phyloP scores from a whole-genome alignment of 2,329 filamentous ascomycete species.

The Myriangium duriaei region DNA sequence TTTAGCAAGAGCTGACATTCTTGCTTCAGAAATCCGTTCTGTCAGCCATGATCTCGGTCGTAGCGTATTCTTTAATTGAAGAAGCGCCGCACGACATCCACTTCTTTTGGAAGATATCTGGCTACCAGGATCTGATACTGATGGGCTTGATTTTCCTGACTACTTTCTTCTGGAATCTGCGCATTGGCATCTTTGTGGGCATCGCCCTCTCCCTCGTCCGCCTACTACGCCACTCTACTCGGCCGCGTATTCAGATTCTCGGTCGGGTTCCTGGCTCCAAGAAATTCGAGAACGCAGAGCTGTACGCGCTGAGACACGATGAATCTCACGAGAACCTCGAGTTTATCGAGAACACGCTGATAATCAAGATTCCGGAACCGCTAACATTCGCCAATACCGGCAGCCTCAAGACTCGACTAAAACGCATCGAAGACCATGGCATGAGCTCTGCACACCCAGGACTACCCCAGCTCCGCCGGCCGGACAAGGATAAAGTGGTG shows the following conservation, averaged over 20 bases:
- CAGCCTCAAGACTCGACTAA: conserved; percentile 62
- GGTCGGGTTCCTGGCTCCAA: conserved; percentile 71
- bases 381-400: conserved; percentile 96
- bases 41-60: conserved; percentile 86
- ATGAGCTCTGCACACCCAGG: conserved; percentile 74
- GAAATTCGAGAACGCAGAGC: conserved; percentile 74
- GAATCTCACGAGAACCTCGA: conserved; percentile 43
- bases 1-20: neutral
- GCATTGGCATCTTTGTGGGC: conserved; percentile 84
- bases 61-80: conserved; percentile 88
- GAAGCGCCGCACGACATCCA: conserved; percentile 84
- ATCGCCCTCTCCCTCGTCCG: conserved; percentile 82
- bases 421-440: conserved; percentile 82
- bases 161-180: conserved; percentile 90
- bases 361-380: conserved; percentile 95
- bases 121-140: conserved; percentile 72
- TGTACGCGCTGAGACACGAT: conserved; percentile 31
- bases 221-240: conserved; percentile 79
- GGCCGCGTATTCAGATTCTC: conserved; percentile 89
- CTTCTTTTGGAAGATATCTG: conserved; percentile 78
- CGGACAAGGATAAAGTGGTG: conserved; percentile 79
- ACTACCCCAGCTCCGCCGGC: conserved; percentile 61
- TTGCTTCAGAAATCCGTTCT: conserved; percentile 69
- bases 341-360: conserved; percentile 81
- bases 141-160: conserved; percentile 85